Percentiles rank a stretch among this genome's conserved stretches.
Conservation (phyloP, 495 filamentous ascomycete genomes). For the Lophium mytilinum region DNA sequence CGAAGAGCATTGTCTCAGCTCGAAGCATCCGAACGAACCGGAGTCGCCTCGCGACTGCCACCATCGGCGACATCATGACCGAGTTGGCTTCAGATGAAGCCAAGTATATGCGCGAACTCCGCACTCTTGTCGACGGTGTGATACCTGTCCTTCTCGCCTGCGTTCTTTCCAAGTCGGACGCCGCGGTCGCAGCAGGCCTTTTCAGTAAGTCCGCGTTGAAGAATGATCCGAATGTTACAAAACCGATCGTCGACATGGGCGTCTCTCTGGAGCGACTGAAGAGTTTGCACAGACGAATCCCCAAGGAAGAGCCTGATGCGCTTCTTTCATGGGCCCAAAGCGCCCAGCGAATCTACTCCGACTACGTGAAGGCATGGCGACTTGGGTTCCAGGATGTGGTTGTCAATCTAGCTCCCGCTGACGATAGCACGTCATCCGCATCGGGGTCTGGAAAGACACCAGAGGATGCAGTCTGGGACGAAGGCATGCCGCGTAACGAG, state of each 20-base stretch:
- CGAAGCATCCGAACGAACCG: slow-evolving; percentile 63
- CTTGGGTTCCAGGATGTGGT: slow-evolving; percentile 93
- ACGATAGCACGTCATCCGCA: slow-evolving; percentile 38
- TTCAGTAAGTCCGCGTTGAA: slow-evolving; percentile 49
- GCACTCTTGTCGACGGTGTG: slow-evolving; percentile 90
- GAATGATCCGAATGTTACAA: slow-evolving; percentile 60
- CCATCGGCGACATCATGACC: slow-evolving; percentile 63
- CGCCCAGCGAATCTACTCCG: slow-evolving; percentile 68
- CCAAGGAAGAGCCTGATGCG: slow-evolving; percentile 56
- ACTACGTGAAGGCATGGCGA: slow-evolving; percentile 86
- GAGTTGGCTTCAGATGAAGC: slow-evolving; percentile 78
- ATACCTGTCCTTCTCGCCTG: slow-evolving; percentile 86
- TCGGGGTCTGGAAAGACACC: slow-evolving; percentile 23
- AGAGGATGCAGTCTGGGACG: slow-evolving; percentile 51
- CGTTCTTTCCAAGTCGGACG: slow-evolving; percentile 66
- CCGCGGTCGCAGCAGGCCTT: slow-evolving; percentile 57
- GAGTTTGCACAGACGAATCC: slow-evolving; percentile 68
- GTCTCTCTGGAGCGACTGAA: slow-evolving; percentile 78
- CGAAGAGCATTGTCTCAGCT: slow-evolving; percentile 37
- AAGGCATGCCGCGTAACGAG: slow-evolving; percentile 65
- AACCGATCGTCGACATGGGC: slow-evolving; percentile 92
- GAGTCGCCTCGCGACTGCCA: slow-evolving; percentile 56
- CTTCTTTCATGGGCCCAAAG: slow-evolving; percentile 74
- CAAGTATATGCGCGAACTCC: slow-evolving; percentile 87
- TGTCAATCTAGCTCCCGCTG: slow-evolving; percentile 76